Conservation (phyloP, 2,329 filamentous ascomycete species). For the Tolypocladium endophyticum region DNA sequence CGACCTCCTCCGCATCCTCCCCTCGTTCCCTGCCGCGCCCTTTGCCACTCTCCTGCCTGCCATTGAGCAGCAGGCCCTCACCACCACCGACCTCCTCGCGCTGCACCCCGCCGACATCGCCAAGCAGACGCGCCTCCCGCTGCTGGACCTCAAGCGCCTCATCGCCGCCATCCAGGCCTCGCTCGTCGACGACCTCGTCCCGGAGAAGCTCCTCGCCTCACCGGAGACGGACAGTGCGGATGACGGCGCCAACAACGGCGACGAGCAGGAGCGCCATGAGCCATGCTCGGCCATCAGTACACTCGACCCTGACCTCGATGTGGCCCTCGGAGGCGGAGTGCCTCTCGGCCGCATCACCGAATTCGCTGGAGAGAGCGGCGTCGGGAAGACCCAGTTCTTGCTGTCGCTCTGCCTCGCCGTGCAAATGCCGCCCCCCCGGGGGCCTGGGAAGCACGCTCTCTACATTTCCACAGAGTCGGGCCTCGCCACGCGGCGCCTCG, state of each 20-base stretch:
- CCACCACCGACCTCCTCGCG: conserved; percentile 74
- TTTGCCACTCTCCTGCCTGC: conserved; percentile 68
- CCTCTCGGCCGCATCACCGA: conserved; percentile 76
- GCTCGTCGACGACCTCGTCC: conserved; percentile 50
- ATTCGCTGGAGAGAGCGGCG: conserved; percentile 84
- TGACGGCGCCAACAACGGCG: not conserved
- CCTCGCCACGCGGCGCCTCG: conserved; percentile 69
- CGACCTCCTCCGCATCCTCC: conserved; percentile 75
- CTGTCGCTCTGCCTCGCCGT: conserved; percentile 73
- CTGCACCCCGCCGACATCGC: conserved; percentile 75
- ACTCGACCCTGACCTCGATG: conserved; percentile 64
- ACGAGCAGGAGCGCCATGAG: not conserved
- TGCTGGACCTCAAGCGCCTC: conserved; percentile 69
- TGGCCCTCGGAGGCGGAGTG: conserved; percentile 63
- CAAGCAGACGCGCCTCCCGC: conserved; percentile 71
- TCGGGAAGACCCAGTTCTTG: conserved; percentile 90
- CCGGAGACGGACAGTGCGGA: not conserved
- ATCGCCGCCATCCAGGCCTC: conserved; percentile 55
- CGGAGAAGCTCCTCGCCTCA: conserved; percentile 6
- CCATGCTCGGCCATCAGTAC: conserved; percentile 56
- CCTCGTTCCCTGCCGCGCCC: conserved; percentile 61
- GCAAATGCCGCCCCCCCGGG: conserved; percentile 66
- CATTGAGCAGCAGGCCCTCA: conserved; percentile 68
- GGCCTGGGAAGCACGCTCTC: conserved; percentile 62
- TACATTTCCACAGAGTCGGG: conserved; percentile 92